phyloP scores from a whole-genome alignment of 2,329 filamentous ascomycete genomes.

The Orbilia oligospora region DNA sequence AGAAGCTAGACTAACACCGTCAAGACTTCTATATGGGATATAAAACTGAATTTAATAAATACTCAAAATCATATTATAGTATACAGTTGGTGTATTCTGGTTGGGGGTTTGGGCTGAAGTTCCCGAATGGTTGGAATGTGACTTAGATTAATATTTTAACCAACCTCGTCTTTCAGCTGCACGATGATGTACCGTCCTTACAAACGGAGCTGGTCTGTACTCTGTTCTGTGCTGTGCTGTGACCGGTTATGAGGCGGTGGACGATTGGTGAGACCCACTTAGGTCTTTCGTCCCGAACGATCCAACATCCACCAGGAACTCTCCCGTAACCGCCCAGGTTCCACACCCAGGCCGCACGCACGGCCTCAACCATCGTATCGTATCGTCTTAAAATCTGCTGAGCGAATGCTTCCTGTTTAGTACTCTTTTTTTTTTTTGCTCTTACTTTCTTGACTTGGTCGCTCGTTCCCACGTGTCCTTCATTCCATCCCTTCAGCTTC shows the following conservation, averaged over 20 bases:
- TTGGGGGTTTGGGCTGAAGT: constrained; percentile 8
- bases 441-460: constrained; percentile 10
- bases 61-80: not conserved
- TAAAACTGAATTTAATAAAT: no score
- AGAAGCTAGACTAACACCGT: no score
- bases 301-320: constrained; percentile 16
- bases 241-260: constrained; percentile 8
- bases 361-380: constrained; percentile 27
- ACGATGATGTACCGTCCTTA: constrained; percentile 18
- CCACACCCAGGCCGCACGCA: constrained; percentile 21
- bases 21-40: no score
- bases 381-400: constrained; percentile 1
- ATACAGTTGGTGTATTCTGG: no score
- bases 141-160: constrained; percentile 2
- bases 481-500: constrained; percentile 18
- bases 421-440: constrained; percentile 27
- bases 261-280: constrained; percentile 12
- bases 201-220: constrained; percentile 8
- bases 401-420: constrained; percentile 9
- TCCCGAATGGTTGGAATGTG: constrained; percentile 23
- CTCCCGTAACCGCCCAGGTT: constrained; percentile 30
- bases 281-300: constrained; percentile 6
- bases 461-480: constrained; percentile 26
- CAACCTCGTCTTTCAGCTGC: constrained; percentile 14
- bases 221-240: no score